Percentiles rank a stretch among this genome's conserved stretches.
Conservation (phyloP, 805 yeast species). For the Saccharomycopsis malanga region DNA sequence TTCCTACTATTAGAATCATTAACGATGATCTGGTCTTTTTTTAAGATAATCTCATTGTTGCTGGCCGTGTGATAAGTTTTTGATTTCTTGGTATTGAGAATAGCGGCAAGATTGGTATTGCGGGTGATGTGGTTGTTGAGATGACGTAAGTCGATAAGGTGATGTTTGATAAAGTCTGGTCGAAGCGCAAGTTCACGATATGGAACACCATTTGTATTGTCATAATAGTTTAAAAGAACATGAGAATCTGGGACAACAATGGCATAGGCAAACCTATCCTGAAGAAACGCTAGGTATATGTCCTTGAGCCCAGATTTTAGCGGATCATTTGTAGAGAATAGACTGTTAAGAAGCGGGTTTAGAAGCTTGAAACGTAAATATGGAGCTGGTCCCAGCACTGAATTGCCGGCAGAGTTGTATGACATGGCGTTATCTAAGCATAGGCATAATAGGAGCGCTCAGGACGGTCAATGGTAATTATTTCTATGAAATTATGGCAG, state of each 20-base stretch:
- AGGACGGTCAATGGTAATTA: too few species aligned
- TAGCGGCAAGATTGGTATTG: conserved; percentile 11
- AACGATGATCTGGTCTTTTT: conserved; percentile 10
- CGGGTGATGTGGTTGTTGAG: conserved; percentile 6
- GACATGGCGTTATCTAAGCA: too few species aligned
- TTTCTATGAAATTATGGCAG: too few species aligned
- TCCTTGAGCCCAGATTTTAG: conserved; percentile 19
- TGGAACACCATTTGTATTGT: conserved; percentile 3
- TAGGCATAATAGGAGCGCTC: too few species aligned
- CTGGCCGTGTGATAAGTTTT: conserved; percentile 8
- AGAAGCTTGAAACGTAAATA: conserved; percentile 18
- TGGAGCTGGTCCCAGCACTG: neutral
- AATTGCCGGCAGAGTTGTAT: neutral
- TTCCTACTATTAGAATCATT: neutral
- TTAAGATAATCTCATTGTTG: conserved; percentile 10
- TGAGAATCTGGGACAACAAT: conserved; percentile 19
- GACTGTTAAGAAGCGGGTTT: conserved; percentile 19
- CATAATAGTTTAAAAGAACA: conserved; percentile 10
- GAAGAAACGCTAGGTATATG: conserved; percentile 8
- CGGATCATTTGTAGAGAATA: conserved; percentile 19
- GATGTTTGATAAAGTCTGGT: conserved; percentile 19
- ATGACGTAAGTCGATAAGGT: conserved; percentile 15
- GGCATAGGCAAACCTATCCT: conserved; percentile 19
- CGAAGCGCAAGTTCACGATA: conserved; percentile 14
- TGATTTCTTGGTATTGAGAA: conserved; percentile 16